Conservation (phyloP, 192 early-diverging fungal genomes). For the Jimgerdemannia lactiflua region DNA sequence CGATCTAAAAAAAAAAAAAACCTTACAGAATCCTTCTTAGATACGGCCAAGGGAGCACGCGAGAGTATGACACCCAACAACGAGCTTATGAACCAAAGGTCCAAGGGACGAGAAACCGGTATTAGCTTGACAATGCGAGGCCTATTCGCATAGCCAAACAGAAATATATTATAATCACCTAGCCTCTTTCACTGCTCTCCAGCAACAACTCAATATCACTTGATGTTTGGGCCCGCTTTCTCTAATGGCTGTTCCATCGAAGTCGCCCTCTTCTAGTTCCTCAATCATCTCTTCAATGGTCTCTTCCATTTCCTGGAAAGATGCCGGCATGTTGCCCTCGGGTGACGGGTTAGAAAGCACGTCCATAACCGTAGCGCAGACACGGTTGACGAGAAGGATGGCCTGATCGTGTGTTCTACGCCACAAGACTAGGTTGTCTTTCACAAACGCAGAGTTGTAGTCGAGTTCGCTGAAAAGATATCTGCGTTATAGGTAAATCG, state of each 20-base stretch:
- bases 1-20: background rate
- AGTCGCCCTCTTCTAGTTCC: slow-evolving; percentile 34
- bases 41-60: slow-evolving; percentile 32
- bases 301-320: slow-evolving; percentile 71
- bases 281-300: slow-evolving; percentile 44
- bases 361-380: slow-evolving; percentile 59
- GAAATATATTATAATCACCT: slow-evolving; percentile 25
- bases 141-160: no score
- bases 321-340: slow-evolving; percentile 87
- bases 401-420: slow-evolving; percentile 40
- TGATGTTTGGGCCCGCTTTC: slow-evolving; percentile 70
- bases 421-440: slow-evolving; percentile 46
- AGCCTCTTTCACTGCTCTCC: slow-evolving; percentile 90
- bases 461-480: slow-evolving; percentile 64
- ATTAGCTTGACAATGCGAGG: no score
- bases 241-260: slow-evolving; percentile 23
- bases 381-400: slow-evolving; percentile 45
- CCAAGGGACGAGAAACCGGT: background rate
- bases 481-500: slow-evolving; percentile 9
- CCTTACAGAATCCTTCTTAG: background rate
- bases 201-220: slow-evolving; percentile 86
- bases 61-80: slow-evolving; percentile 49
- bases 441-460: slow-evolving; percentile 41
- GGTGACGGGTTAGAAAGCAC: slow-evolving; percentile 79
- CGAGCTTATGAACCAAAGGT: slow-evolving; percentile 22